phyloP scores from a whole-genome alignment of 1,139 yeast species.

The Debaryomyces udenii region DNA sequence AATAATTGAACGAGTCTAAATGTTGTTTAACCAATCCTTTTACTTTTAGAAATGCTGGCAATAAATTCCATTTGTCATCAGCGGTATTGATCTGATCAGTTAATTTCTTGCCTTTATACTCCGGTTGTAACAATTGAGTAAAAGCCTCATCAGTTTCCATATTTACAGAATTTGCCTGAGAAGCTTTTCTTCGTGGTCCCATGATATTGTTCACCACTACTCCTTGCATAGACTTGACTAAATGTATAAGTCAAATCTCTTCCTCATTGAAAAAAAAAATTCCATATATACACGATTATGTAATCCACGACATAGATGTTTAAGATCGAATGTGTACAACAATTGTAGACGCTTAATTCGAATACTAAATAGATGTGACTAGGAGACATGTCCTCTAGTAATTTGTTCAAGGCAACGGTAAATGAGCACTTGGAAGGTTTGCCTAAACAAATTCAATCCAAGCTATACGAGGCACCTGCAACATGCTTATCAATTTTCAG shows the following conservation, averaged over 20 bases:
- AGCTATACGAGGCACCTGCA: conserved; percentile 81
- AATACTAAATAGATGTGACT: no score
- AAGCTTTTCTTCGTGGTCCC: conserved; percentile 24
- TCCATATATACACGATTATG: conserved; percentile 3
- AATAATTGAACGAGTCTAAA: conserved; percentile 93
- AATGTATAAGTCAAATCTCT: conserved; percentile 1
- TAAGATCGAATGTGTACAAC: background rate
- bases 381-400: conserved; percentile 37
- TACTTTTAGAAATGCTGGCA: conserved; percentile 94
- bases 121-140: conserved; percentile 75
- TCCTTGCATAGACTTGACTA: no score
- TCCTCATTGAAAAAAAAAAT: conserved; percentile 8
- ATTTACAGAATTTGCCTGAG: conserved; percentile 15
- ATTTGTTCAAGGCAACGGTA: conserved; percentile 71
- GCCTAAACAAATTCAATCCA: conserved; percentile 79
- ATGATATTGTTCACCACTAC: conserved; percentile 8
- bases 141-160: conserved; percentile 54
- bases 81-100: conserved; percentile 91
- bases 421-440: conserved; percentile 88
- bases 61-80: conserved; percentile 90
- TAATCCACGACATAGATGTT: background rate
- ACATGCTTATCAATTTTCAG: conserved; percentile 92
- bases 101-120: conserved; percentile 80
- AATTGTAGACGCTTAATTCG: no score
- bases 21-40: conserved; percentile 97